phyloP scores from a whole-genome alignment of 345 rosid genomes.

The Arabidopsis suecica region DNA sequence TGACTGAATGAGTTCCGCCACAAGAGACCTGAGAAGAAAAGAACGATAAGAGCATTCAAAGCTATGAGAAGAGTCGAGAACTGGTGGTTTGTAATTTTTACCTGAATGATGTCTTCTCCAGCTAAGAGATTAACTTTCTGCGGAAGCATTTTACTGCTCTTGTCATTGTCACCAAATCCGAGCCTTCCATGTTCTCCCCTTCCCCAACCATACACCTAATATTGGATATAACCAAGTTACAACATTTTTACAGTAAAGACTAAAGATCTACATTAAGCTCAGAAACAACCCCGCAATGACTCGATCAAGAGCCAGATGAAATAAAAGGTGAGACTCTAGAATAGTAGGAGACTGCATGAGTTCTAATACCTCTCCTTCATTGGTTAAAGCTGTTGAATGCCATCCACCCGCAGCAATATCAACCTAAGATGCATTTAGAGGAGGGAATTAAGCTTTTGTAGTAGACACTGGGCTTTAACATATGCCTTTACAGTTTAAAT shows the following conservation, averaged over 20 bases:
- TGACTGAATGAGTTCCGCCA: constrained; percentile 99
- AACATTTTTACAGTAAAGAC: constrained; percentile 15
- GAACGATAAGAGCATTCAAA: constrained; percentile 9
- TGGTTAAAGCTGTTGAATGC: constrained; percentile 95
- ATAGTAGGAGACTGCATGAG: constrained; percentile 12
- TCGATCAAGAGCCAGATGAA: constrained; percentile 13
- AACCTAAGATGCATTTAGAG: constrained; percentile 55
- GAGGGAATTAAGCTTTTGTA: not conserved
- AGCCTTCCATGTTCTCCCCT: constrained; percentile 99
- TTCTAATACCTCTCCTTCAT: constrained; percentile 74
- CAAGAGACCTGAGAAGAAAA: constrained; percentile 74
- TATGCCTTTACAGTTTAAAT: not conserved
- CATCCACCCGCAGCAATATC: constrained; percentile 99
- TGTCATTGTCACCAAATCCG: constrained; percentile 98
- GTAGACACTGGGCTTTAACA: not conserved
- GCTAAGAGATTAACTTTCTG: constrained; percentile 87
- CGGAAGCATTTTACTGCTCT: constrained; percentile 97
- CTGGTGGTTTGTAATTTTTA: constrained; percentile 29
- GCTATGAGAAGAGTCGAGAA: constrained; percentile 5
- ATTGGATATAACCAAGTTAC: constrained; percentile 28
- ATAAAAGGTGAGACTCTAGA: not conserved
- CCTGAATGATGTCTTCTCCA: constrained; percentile 87
- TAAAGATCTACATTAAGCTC: constrained; percentile 33
- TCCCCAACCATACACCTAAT: constrained; percentile 97
- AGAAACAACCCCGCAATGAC: constrained; percentile 1